phyloP scores from a whole-genome alignment of 176 grass and related monocot genomes.

The Oryza glaberrima region DNA sequence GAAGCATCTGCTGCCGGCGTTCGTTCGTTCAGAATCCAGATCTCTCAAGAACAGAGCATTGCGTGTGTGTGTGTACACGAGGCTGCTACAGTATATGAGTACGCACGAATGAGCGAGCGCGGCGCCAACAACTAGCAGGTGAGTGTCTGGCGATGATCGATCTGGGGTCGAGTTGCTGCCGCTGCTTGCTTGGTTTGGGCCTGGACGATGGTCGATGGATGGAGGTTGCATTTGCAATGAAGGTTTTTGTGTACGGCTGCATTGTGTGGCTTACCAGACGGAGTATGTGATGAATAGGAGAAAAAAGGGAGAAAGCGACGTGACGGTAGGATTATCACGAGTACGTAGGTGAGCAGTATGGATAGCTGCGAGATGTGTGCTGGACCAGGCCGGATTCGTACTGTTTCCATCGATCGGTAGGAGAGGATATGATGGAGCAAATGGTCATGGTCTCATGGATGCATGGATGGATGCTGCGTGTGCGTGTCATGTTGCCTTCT shows the following conservation, averaged over 20 bases:
- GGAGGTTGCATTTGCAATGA: background rate
- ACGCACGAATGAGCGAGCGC: background rate
- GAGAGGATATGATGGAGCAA: background rate
- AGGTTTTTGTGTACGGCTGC: constrained; percentile 11
- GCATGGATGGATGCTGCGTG: background rate
- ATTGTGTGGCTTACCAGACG: constrained; percentile 1
- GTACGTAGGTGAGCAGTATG: background rate
- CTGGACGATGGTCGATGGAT: background rate
- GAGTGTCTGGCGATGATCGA: background rate
- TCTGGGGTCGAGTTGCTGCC: background rate
- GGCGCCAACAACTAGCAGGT: constrained; percentile 38
- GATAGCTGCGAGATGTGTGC: background rate
- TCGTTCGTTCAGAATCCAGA: background rate
- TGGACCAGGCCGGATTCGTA: background rate
- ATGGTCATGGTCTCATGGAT: background rate
- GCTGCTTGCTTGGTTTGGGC: background rate
- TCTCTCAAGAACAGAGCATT: background rate
- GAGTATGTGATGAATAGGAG: background rate
- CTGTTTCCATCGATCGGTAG: background rate
- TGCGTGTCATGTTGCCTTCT: background rate
- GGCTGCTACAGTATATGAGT: background rate
- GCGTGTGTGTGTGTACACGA: background rate
- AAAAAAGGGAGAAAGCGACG: constrained; percentile 26
- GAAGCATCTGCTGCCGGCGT: no score
- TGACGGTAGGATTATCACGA: constrained; percentile 32